Base-by-base conservation (phyloP, 768 basidiomycete genomes). In the Psilocybe cubensis region DNA sequence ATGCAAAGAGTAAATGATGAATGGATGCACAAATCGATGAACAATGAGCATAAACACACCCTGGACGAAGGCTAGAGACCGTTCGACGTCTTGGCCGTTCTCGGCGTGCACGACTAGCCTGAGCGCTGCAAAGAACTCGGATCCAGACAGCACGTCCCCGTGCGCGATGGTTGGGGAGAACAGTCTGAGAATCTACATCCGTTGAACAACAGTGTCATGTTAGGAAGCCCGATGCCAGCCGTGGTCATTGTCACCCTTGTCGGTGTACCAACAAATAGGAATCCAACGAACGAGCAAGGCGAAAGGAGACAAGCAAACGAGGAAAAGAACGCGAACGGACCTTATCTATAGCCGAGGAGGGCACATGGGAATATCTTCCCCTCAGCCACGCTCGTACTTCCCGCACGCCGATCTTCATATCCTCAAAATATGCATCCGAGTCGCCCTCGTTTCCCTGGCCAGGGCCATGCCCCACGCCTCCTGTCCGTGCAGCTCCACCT, bases 351-450 rank as follows among this genome's bases (percentile, higher is more conserved):
- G 76, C 76, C 7, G 73, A 63, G 1, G 78, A 77, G 11, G 77
- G 67, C 5, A 92, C 66, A 60, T 79, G 74, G 4, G 82, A 72
- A 64, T 89, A 92, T 57, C 89, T 76, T 11, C 91, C 91, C 21
- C 88, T 73, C 48, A 92, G 71, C 90, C 90, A 92, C 3, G 87
- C 90, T 35, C 89, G 76, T 9, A 79, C 86, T 67, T 92, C 91
- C 27, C 90, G 81, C 20, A 79, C 79, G 38, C 86, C 81, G 10
- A 91, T 73, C 3, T 69, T 61, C 51, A 83, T 76, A 17, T 71
- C 68, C 57, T 88, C 87, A 63, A 83, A 87, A 64, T 80, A 79
- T 0, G 69, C 72, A 69, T n/a, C n/a, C n/a, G n/a, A n/a, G n/a
- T n/a, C n/a, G n/a, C n/a, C n/a, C n/a, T 86, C 83, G 56, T 79